These are phyloP conservation scores for Pythium periplocum DNA, from an alignment of 352 stramenopile genomes.

Conservation along the genomic window DNA sequence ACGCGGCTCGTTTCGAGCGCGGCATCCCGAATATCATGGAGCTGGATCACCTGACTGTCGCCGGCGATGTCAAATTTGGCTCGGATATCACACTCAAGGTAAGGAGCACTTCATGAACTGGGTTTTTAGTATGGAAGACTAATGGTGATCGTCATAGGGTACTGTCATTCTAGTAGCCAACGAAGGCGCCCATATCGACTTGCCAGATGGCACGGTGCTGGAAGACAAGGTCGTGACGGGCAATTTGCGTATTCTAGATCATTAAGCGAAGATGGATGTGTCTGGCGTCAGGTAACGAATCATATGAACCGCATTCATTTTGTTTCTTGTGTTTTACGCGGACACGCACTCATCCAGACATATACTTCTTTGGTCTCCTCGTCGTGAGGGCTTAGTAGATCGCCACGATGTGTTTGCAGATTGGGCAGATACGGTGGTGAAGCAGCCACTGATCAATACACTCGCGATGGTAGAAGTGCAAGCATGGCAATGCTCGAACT, in stretches of 20 bases:
- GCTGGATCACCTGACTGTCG: slow-evolving; percentile 91
- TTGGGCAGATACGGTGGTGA: slow-evolving; percentile 77
- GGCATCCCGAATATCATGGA: slow-evolving; percentile 92
- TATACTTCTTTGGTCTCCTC: no score
- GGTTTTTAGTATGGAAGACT: slow-evolving; percentile 2
- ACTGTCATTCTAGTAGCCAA: slow-evolving; percentile 95
- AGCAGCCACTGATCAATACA: slow-evolving; percentile 90
- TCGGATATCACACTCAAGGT: slow-evolving; percentile 90
- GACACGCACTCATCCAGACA: no score
- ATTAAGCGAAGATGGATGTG: slow-evolving; percentile 30
- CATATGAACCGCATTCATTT: no score
- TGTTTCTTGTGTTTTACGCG: no score
- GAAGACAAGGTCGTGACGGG: slow-evolving; percentile 94
- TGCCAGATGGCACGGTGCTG: slow-evolving; percentile 90
- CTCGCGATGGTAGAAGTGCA: slow-evolving; percentile 87
- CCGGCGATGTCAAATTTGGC: slow-evolving; percentile 91
- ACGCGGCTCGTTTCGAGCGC: slow-evolving; percentile 77
- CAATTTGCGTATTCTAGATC: slow-evolving; percentile 91
- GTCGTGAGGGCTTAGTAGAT: no score
- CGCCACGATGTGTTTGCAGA: slow-evolving; percentile 82
- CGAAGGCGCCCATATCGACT: slow-evolving; percentile 90
- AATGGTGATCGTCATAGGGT: slow-evolving; percentile 56
- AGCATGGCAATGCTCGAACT: slow-evolving; percentile 73
- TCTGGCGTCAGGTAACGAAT: no score
- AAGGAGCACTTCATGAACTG: slow-evolving; percentile 6